Base-by-base conservation (phyloP, 345 rosid species). In the Brassica cretica region DNA sequence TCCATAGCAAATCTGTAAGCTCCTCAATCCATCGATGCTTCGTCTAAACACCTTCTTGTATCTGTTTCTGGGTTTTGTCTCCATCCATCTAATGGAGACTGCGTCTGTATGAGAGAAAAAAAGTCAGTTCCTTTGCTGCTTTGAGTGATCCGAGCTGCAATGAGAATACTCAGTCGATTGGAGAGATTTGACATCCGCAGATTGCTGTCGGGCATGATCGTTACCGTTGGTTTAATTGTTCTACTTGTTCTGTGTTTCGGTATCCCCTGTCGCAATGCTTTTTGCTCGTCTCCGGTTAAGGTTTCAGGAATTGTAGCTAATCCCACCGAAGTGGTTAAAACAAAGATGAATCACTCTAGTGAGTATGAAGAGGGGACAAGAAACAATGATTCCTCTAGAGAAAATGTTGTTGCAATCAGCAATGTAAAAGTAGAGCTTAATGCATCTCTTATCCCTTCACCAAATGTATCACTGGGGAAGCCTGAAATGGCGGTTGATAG, bases 131-230 rank as follows among this genome's bases (percentile, higher is more conserved):
- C 14, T 64, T 37, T 10, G n/a, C 49, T 39, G 11, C 10, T 39
- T 39, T 39, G 44, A 39, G 14, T 39, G 46, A 39, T 39, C 12
- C 3, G 46, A 41, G 14, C 56, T 66, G 78, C 21, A 41, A 88
- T 88, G 93, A 84, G 74, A 39, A 49, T 83, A 2, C 9, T 60
- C 75, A 68, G 60, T 25, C 25, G 58, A 49, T 53, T 77, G 51
- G 82, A 44, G 70, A 80, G 85, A 64, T 63, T 82, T 21, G 84
- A 78, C 66, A 81, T 85, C 64, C 62, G 93, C 69, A 89, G 88
- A 75, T 64, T 86, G 78, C 71, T 88, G 72, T 58, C 24, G 0
- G 77, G 82, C 24, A 62, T 88, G 18, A 62, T 84, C n/a, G 70
- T 82, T 14, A 37, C 84, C 49, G 84, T 68, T 14, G 75, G 88